Percentiles rank a stretch among this genome's conserved stretches.
phyloP scores from a whole-genome alignment of 1,284 basidiomycete genomes.

The Heterobasidion irregulare region DNA sequence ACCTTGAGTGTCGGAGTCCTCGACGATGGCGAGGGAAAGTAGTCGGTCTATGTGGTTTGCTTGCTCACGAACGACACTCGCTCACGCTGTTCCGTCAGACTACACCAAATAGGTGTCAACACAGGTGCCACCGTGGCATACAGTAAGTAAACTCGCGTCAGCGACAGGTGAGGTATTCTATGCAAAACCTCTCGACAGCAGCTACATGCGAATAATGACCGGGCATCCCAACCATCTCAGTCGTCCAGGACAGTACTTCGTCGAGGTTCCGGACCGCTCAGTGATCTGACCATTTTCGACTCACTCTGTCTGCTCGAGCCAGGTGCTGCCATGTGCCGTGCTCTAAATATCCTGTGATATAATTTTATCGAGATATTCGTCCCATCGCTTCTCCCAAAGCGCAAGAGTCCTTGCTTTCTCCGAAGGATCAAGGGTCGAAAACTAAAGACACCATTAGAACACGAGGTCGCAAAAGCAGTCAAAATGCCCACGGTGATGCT shows the following conservation, averaged over 20 bases:
- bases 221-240: no score
- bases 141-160: not conserved
- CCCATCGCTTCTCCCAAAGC: constrained; percentile 48
- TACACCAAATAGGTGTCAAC: not conserved
- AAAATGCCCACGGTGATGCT: constrained; percentile 44
- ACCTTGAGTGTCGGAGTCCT: constrained; percentile 6
- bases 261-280: no score
- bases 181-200: no score
- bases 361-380: constrained; percentile 5
- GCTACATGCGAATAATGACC: no score
- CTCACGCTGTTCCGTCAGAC: not conserved
- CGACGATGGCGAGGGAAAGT: not conserved
- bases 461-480: constrained; percentile 1
- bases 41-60: not conserved
- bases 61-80: not conserved
- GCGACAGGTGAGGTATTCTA: no score
- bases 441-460: constrained; percentile 24
- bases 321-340: not conserved
- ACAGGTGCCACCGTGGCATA: not conserved
- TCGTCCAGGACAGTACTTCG: no score
- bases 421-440: constrained; percentile 38
- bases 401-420: constrained; percentile 38
- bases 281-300: no score
- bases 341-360: not conserved
- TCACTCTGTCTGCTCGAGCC: no score